Evolutionary conservation across 148 eudicot species (phyloP).

Genomic region (Polygonum maritimum): DNA sequence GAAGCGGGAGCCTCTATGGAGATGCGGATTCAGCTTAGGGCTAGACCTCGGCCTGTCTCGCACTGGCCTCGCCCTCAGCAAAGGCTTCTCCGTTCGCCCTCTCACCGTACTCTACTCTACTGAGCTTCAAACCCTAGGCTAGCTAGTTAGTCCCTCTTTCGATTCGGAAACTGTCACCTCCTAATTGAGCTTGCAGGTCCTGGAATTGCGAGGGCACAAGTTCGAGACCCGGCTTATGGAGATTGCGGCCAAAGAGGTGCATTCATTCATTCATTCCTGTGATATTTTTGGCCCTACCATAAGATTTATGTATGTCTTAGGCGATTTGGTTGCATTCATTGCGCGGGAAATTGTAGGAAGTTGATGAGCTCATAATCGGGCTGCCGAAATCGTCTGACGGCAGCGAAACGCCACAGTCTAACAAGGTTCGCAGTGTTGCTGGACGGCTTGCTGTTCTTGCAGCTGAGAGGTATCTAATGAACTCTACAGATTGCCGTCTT

Average conservation of each 20-base stretch:
- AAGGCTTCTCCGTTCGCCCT: constrained; percentile 64
- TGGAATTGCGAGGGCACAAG: constrained; percentile 33
- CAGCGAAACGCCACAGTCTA: constrained; percentile 53
- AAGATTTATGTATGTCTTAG: neutral
- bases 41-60: constrained; percentile 63
- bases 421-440: constrained; percentile 63
- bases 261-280: neutral
- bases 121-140: neutral
- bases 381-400: constrained; percentile 52
- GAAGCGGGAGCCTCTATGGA: constrained; percentile 38
- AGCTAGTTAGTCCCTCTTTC: neutral
- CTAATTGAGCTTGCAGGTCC: constrained; percentile 19
- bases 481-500: neutral
- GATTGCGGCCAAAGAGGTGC: constrained; percentile 38
- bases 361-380: constrained; percentile 63
- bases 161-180: neutral
- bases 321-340: neutral
- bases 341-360: constrained; percentile 33
- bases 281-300: neutral
- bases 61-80: constrained; percentile 63
- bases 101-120: constrained; percentile 27
- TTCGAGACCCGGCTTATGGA: constrained; percentile 30
- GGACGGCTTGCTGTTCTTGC: constrained; percentile 64
- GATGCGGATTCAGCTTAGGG: constrained; percentile 64
- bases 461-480: constrained; percentile 42